Percentiles rank a stretch among this genome's conserved stretches.
These are phyloP conservation scores for Ploettnerulaceae sp. DNA, from an alignment of 2,329 filamentous ascomycete genomes.

Conservation along the genomic window DNA sequence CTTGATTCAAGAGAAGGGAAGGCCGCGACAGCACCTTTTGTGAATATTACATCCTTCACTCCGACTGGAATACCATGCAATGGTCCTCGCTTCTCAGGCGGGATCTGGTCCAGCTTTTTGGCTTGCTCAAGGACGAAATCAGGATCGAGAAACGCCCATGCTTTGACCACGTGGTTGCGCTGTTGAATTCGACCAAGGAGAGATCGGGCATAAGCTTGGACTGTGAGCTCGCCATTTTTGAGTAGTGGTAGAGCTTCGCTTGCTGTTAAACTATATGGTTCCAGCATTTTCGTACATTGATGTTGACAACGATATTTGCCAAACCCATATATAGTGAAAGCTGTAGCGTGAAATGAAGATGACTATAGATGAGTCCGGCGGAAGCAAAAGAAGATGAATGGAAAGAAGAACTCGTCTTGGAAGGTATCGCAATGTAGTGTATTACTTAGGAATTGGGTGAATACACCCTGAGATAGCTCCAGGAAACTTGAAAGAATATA, in stretches of 20 bases:
- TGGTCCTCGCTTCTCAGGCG: constrained; percentile 44
- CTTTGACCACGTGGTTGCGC: constrained; percentile 43
- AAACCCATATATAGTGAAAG: too few species aligned
- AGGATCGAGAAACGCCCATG: constrained; percentile 46
- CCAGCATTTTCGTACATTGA: constrained; percentile 24
- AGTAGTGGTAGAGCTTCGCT: constrained; percentile 39
- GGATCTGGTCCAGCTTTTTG: constrained; percentile 44
- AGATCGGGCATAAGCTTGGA: constrained; percentile 45
- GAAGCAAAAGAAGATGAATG: too few species aligned
- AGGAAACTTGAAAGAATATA: too few species aligned
- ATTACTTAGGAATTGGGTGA: too few species aligned
- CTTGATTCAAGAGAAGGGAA: neutral
- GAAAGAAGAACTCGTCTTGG: too few species aligned
- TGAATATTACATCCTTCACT: constrained; percentile 57
- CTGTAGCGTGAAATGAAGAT: too few species aligned
- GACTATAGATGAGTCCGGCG: too few species aligned
- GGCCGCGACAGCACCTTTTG: constrained; percentile 38
- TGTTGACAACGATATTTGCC: neutral
- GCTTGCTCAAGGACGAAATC: constrained; percentile 47
- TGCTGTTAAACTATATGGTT: constrained; percentile 40
- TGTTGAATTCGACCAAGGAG: constrained; percentile 42
- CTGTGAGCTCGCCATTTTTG: constrained; percentile 39
- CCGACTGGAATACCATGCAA: constrained; percentile 55
- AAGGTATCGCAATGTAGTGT: too few species aligned
- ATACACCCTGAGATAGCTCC: too few species aligned